Base-by-base conservation (phyloP, 176 grass and related monocot genomes). In the Carex kokanica region DNA sequence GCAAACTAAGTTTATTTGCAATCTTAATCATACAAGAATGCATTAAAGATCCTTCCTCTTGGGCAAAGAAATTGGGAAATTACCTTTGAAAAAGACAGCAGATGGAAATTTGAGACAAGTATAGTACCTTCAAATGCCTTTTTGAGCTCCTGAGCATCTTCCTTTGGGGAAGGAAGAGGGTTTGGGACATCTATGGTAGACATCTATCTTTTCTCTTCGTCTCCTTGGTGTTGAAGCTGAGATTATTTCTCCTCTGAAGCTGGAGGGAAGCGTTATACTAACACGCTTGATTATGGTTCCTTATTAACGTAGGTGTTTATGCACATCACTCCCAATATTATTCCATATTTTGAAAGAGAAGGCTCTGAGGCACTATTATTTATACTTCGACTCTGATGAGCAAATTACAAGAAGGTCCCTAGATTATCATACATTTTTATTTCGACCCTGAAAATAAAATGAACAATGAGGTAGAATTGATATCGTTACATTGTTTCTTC, bases 41-140 rank as follows among this genome's bases (percentile, higher is more conserved):
- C 18, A 81, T 21, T 41, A 38, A 3, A 60, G 14, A 60, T 41
- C 36, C 6, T 81, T n/a, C 34, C 59, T 61, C n/a, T 62, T 58
- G 78, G 21, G 56, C 1, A 69, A 57, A 5, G 17, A 87, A 85
- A 52, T 47, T 73, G 56, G 5, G 47, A 6, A 25, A 81, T 11
- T 60, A 45, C 38, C 51, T 56, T 27, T 1, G 1, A 41, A 14
- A 4, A 34, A 75, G 12, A 41, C 12, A 53, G 25, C 23, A 18
- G 18, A 31, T 59, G 13, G 17, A 25, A 27, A 61, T n/a, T 25
- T 29, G 45, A 57, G 17, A 59, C 9, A 7, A 59, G 23, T 66
- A 12, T 25, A 12, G 74, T 90, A 86, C 90, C 90, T 88, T 92
- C 84, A 32, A 95, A 85, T 77, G 90, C 90, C 79, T 84, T 90